A percentile compares a stretch with the other conserved stretches of the same genome.
These are phyloP conservation scores for Fusarium zealandicum DNA, from an alignment of 2,329 filamentous ascomycete genomes.

Conservation along the genomic window DNA sequence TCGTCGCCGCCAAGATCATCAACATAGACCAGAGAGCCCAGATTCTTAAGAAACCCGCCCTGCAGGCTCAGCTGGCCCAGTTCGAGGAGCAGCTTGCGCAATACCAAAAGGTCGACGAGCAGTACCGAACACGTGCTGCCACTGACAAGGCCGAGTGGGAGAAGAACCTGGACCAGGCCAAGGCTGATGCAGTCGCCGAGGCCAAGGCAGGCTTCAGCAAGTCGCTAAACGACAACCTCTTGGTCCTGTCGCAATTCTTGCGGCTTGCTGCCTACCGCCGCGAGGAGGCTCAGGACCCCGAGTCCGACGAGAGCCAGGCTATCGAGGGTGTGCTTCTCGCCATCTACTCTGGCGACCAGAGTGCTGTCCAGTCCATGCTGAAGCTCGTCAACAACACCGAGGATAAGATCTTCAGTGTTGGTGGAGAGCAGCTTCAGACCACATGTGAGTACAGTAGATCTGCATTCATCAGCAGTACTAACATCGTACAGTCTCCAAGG, in stretches of 20 bases:
- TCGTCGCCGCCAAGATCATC: constrained; percentile 75
- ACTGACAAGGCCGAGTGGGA: constrained; percentile 67
- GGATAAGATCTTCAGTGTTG: constrained; percentile 70
- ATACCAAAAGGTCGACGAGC: constrained; percentile 77
- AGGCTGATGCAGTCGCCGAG: constrained; percentile 60
- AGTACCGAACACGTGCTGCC: constrained; percentile 68
- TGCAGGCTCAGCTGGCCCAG: constrained; percentile 72
- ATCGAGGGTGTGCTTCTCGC: constrained; percentile 81
- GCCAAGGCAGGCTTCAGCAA: constrained; percentile 59
- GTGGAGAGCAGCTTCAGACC: constrained; percentile 69
- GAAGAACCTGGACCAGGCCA: constrained; percentile 63
- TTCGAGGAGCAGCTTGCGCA: constrained; percentile 77
- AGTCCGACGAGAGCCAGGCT: constrained; percentile 76
- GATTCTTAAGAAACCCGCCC: constrained; percentile 76
- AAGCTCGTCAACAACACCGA: constrained; percentile 77
- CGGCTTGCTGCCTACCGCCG: constrained; percentile 79
- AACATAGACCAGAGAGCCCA: constrained; percentile 82
- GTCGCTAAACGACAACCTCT: constrained; percentile 68
- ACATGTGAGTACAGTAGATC: constrained; percentile 70
- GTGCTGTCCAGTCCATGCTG: constrained; percentile 75
- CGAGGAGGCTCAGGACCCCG: constrained; percentile 70
- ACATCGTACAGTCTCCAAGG: constrained; percentile 45
- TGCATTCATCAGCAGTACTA: constrained; percentile 17
- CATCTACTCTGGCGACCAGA: constrained; percentile 80
- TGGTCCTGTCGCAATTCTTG: constrained; percentile 80